Conservation (phyloP, 2,329 filamentous ascomycete species). For the Leptographium wingfieldii region DNA sequence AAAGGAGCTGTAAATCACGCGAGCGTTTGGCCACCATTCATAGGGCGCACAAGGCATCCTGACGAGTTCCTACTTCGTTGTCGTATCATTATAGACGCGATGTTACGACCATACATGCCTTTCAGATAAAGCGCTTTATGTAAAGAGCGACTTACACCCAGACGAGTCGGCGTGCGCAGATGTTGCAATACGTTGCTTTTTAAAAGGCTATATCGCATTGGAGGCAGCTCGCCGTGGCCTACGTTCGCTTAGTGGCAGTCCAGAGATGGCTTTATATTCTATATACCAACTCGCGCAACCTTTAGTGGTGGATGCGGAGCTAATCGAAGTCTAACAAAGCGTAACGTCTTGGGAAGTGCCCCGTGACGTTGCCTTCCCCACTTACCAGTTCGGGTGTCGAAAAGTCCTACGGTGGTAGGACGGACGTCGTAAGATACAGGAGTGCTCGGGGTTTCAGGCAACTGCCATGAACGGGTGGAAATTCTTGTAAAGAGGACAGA, state of each 20-base stretch:
- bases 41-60: too few relatives aligned
- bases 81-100: background rate
- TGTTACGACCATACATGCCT: background rate
- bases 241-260: background rate
- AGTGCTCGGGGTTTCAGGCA: background rate
- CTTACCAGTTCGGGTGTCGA: background rate
- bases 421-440: background rate
- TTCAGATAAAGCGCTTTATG: background rate
- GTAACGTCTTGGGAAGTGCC: background rate
- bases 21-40: too few relatives aligned
- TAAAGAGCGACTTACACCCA: background rate
- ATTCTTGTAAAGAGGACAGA: background rate
- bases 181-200: background rate
- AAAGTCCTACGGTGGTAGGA: conserved; percentile 1
- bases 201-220: background rate
- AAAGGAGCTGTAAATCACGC: too few relatives aligned
- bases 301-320: too few relatives aligned
- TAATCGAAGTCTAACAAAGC: background rate
- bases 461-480: background rate
- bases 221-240: too few relatives aligned
- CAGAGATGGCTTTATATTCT: too few relatives aligned
- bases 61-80: background rate
- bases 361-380: background rate
- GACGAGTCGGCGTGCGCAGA: too few relatives aligned
- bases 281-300: too few relatives aligned